phyloP scores from a whole-genome alignment of 2,329 filamentous ascomycete species.

The Colletotrichum aenigma region DNA sequence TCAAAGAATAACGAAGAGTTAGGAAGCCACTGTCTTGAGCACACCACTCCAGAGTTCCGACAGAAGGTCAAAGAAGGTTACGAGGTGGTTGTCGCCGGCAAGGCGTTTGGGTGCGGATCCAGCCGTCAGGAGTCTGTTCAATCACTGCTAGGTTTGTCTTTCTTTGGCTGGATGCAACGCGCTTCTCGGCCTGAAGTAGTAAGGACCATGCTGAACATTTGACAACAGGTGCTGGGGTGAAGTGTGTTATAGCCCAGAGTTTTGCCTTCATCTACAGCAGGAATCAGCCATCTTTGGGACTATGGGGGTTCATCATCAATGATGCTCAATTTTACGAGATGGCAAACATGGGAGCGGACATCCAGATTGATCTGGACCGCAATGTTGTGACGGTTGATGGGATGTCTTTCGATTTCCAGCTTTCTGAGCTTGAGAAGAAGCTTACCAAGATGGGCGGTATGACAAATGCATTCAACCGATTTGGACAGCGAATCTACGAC shows the following conservation, averaged over 20 bases:
- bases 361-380: conserved; percentile 37
- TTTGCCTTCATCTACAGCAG: conserved; percentile 51
- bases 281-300: conserved; percentile 48
- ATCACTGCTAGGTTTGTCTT: conserved; percentile 31
- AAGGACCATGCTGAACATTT: neutral
- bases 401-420: conserved; percentile 33
- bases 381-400: conserved; percentile 22
- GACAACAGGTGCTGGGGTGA: conserved; percentile 32
- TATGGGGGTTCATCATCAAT: conserved; percentile 44
- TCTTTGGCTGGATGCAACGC: neutral
- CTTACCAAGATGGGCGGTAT: conserved; percentile 41
- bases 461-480: conserved; percentile 40
- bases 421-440: conserved; percentile 42
- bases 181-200: neutral
- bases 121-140: conserved; percentile 47
- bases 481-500: conserved; percentile 31
- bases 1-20: conserved; percentile 24
- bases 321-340: conserved; percentile 41
- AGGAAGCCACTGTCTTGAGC: conserved; percentile 24
- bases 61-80: conserved; percentile 21
- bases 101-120: conserved; percentile 50
- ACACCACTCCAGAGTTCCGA: conserved; percentile 21
- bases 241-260: conserved; percentile 46
- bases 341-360: conserved; percentile 35
- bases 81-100: conserved; percentile 47